Conservation (phyloP, 2,329 filamentous ascomycete genomes). For the Calonectria pseudoreteaudii region DNA sequence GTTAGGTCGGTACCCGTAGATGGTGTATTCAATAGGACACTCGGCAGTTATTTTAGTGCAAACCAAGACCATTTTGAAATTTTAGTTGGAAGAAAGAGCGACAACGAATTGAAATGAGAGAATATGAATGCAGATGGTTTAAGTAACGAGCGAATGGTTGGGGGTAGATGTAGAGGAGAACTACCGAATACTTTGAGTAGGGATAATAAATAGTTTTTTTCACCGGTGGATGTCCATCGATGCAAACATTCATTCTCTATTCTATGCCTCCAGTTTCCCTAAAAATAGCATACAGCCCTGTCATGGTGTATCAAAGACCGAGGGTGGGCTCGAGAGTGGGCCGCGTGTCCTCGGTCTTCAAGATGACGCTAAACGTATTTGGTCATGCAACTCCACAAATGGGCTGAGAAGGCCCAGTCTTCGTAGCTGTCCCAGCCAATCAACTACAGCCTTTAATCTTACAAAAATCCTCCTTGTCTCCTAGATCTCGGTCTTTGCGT, state of each 20-base stretch:
- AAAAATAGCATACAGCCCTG: not conserved
- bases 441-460: not conserved
- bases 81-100: not conserved
- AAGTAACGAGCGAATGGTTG: not conserved
- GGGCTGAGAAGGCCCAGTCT: not conserved
- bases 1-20: constrained; percentile 23
- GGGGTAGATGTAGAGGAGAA: not conserved
- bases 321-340: not conserved
- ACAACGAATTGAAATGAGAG: not conserved
- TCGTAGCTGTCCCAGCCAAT: not conserved
- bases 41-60: constrained; percentile 16
- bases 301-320: constrained; percentile 9
- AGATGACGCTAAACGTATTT: constrained; percentile 6
- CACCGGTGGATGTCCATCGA: not conserved
- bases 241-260: not conserved
- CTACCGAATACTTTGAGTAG: not conserved
- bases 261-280: not conserved
- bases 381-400: not conserved
- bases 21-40: constrained; percentile 14
- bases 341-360: constrained; percentile 14
- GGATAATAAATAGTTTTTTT: not conserved
- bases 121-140: not conserved
- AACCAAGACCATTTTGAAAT: not conserved
- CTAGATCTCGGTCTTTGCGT: not conserved
- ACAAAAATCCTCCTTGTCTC: not conserved